These are phyloP conservation scores for Colletotrichum tamarilloi DNA, from an alignment of 2,329 filamentous ascomycete genomes.

Conservation along the genomic window DNA sequence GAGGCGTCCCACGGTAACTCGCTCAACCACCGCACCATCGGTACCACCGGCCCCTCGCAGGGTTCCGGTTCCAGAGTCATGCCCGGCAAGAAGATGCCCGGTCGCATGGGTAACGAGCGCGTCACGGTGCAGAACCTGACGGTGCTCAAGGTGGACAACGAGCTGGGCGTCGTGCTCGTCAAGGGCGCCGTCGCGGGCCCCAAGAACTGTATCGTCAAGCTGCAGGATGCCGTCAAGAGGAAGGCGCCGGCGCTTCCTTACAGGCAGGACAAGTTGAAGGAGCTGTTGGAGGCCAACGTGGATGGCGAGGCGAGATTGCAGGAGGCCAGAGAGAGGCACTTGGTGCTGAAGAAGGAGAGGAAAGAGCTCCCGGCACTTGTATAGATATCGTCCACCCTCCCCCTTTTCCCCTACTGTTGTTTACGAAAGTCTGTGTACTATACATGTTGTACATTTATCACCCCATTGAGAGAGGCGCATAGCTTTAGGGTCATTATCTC, in stretches of 20 bases:
- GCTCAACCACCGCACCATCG: constrained; percentile 91
- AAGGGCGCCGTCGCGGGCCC: constrained; percentile 89
- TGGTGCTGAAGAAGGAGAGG: constrained; percentile 62
- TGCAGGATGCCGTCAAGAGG: constrained; percentile 94
- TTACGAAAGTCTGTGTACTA: constrained; percentile 45
- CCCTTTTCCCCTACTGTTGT: constrained; percentile 35
- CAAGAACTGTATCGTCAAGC: constrained; percentile 84
- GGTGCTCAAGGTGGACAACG: constrained; percentile 87
- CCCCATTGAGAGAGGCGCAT: constrained; percentile 16
- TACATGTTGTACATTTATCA: constrained; percentile 46
- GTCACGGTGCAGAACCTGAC: constrained; percentile 93
- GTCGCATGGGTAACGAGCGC: constrained; percentile 90
- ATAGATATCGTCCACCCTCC: constrained; percentile 6
- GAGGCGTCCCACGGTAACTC: constrained; percentile 95
- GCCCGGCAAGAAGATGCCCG: constrained; percentile 98
- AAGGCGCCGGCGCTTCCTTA: constrained; percentile 62
- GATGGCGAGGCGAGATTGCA: constrained; percentile 58
- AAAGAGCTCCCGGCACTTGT: constrained; percentile 41
- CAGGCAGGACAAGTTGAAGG: constrained; percentile 56
- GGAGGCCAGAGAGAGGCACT: constrained; percentile 60
- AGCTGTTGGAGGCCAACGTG: constrained; percentile 59
- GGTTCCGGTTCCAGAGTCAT: constrained; percentile 91
- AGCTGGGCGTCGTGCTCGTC: constrained; percentile 88
- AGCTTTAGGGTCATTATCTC: constrained; percentile 20
- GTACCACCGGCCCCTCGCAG: constrained; percentile 89